A percentile compares a stretch with the other conserved stretches of the same genome.
Conservation (phyloP, 148 eudicot species). For the Linanthus parryae region DNA sequence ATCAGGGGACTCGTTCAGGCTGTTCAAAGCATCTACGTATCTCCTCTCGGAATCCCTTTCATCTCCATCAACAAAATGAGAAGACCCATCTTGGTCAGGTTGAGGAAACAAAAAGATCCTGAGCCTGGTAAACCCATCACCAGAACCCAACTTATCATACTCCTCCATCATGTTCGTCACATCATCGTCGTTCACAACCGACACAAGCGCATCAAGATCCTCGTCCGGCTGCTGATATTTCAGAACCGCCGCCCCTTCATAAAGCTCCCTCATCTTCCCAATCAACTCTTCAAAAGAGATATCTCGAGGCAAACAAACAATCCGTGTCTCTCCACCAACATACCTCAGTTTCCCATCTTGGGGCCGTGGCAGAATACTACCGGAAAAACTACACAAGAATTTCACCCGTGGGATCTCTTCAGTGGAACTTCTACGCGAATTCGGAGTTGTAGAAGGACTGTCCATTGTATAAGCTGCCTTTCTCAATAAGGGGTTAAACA, state of each 20-base stretch:
- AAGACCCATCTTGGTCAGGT: conserved; percentile 58
- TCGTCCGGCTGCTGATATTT: conserved; percentile 99
- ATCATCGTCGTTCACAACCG: conserved; percentile 95
- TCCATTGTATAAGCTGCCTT: conserved; percentile 40
- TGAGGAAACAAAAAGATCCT: conserved; percentile 79
- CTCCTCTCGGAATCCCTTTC: conserved; percentile 85
- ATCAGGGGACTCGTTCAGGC: conserved; percentile 72
- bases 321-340: conserved; percentile 92
- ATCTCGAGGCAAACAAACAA: conserved; percentile 61
- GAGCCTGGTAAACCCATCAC: conserved; percentile 83
- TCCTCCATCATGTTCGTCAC: conserved; percentile 98
- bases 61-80: conserved; percentile 62
- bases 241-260: conserved; percentile 57
- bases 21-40: conserved; percentile 94
- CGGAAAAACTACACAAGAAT: conserved; percentile 84
- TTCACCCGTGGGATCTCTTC: conserved; percentile 64
- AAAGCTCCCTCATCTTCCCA: conserved; percentile 76
- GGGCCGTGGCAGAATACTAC: conserved; percentile 87
- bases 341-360: conserved; percentile 92
- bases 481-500: too few relatives aligned
- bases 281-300: conserved; percentile 66
- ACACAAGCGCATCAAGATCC: conserved; percentile 98
- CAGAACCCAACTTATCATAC: conserved; percentile 88
- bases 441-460: conserved; percentile 28
- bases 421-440: conserved; percentile 24